Base-by-base conservation (phyloP, 441 rosid genomes). In the Rhodomyrtus psidioides region DNA sequence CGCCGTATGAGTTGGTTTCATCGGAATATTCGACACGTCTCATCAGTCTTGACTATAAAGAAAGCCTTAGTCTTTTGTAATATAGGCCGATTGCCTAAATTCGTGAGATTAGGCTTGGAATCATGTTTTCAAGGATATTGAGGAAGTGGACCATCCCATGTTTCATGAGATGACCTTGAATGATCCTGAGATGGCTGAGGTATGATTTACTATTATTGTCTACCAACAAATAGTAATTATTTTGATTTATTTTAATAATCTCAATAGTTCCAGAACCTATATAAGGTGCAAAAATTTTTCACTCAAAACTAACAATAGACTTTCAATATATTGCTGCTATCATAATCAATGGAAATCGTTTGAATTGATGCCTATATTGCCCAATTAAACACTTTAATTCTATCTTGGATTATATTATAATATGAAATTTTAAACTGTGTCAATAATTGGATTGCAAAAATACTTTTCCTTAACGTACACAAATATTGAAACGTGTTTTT, bases 381-480 rank as follows among this genome's bases (percentile, higher is more conserved):
- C 39, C 5, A 1, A 7, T 59, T 3, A 27, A 2, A 27, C 21
- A 27, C 7, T 59, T 27, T 59, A 59, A 1, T 28, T 60, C 15
- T 3, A 16, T 4, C 4, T 60, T 7, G 42, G 23, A 16, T 28
- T 60, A 9, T 2, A 13, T 13, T 15, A 3, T 28, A 16, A 60
- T 28, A 60, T 16, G 1, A 60, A 28, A 60, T 27, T 28, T 28
- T 15, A 28, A 16, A 60, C 0, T 0, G 0, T 7, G 42, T 60
- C 34, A 60, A 7, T 60, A 1, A 12, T 60, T 28, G 16, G 5
- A 60, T 28, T 60, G 17, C 12, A 28, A 28, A 59, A 60, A 60
- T 59, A 7, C 4, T 59, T 13, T 27, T 60, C 74, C 6, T 9
- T 60, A 28, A 28, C 74, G 14, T 4, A 14, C 14, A 59, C 34